Evolutionary conservation across 768 basidiomycete genomes (phyloP), one percentile per base, ranked within the genome.

Genomic region (Lactarius quietus): DNA sequence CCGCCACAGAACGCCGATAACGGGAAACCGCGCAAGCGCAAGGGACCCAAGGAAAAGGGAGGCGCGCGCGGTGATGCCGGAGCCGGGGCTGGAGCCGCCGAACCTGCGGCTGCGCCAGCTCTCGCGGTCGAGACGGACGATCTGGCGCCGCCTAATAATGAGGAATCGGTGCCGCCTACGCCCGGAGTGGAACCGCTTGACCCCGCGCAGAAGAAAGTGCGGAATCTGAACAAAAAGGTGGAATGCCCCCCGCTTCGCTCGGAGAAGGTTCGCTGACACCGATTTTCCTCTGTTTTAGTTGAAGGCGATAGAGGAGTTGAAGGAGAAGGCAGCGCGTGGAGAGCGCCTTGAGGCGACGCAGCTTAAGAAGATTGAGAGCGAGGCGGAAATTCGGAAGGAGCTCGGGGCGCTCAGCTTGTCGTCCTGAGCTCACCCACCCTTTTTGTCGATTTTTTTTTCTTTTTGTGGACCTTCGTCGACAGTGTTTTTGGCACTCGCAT

Each of bases 211-310:
- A 99, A 98, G 86, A 97, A 96, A 83, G 84, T 90, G 56, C 83
- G 97, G 71, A 98, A 97, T 75, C 72, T 99, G 76, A 92, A 85
- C 75, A 99, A 99, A 83, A 99, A 97, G 88, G 95, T 90, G 83
- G 4, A 76, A 20, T 59, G 51, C 33, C 56, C n/a, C 28, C n/a
- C 43, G 41, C 51, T 26, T 28, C 52, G 15, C n/a, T 17, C 56
- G 26, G 26, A 3, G 43, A 4, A 10, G 6, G 43, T 1, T 10
- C 10, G 45, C 45, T 48, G n/a, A 48, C 45, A n/a, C 38, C 38
- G 1, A 6, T 9, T 54, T 18, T n/a, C n/a, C n/a, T n/a, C n/a
- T n/a, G n/a, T n/a, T n/a, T n/a, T n/a, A n/a, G 88, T n/a, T n/a
- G n/a, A n/a, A n/a, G n/a, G n/a, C n/a, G n/a, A n/a, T n/a, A n/a